Percentiles rank a stretch among this genome's conserved stretches.
Evolutionary conservation across 768 basidiomycete genomes (phyloP).

Genomic region (Pleurotus ostreatus): DNA sequence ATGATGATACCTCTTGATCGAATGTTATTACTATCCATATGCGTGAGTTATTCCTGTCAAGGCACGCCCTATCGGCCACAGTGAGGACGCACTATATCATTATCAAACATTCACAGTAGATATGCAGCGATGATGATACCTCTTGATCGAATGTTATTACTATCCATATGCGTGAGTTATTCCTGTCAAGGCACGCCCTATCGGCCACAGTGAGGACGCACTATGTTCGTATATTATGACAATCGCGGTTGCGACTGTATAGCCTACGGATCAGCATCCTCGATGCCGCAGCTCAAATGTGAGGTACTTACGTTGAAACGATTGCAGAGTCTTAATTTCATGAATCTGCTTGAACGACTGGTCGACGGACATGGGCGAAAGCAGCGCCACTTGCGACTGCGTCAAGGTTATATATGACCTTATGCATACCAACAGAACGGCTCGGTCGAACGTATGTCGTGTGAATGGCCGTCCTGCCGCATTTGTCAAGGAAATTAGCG

Average conservation of each 20-base stretch:
- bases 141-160: constrained; percentile 4
- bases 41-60: not conserved
- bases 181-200: not conserved
- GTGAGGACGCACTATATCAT: not conserved
- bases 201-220: not conserved
- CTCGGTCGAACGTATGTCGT: too few species aligned
- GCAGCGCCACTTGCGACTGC: not conserved
- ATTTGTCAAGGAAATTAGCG: too few species aligned
- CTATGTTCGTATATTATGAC: constrained; percentile 5
- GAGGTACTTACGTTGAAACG: not conserved
- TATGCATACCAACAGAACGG: not conserved
- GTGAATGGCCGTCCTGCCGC: too few species aligned
- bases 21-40: not conserved
- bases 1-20: not conserved
- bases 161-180: not conserved
- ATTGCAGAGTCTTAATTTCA: constrained; percentile 4
- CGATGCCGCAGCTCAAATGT: too few species aligned
- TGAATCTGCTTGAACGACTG: constrained; percentile 2
- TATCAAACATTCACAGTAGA: too few species aligned
- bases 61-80: not conserved
- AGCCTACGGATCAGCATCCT: not conserved
- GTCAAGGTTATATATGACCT: not conserved
- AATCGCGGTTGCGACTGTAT: not conserved
- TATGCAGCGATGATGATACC: not conserved
- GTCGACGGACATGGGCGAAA: not conserved